Conservation (phyloP, 2,329 filamentous ascomycete genomes). For the Colletotrichum navitas region DNA sequence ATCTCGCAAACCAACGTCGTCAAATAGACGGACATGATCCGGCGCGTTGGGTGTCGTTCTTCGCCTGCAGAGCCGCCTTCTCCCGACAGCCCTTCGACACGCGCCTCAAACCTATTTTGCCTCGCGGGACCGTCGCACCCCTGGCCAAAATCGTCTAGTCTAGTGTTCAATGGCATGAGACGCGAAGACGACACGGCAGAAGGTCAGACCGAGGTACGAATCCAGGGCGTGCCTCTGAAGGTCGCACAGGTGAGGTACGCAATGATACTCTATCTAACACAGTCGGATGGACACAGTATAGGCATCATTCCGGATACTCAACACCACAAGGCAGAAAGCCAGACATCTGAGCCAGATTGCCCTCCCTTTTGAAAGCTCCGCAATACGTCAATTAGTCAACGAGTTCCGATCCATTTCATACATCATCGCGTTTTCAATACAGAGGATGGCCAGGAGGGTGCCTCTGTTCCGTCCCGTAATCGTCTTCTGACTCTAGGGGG, state of each 20-base stretch:
- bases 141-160: neutral
- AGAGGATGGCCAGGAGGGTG: neutral
- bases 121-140: constrained; percentile 1
- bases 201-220: neutral
- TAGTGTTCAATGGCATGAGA: neutral
- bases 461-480: neutral
- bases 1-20: neutral
- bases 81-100: constrained; percentile 18
- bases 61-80: constrained; percentile 33
- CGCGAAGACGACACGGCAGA: neutral
- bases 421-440: neutral
- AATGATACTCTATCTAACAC: no score
- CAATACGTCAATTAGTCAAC: neutral
- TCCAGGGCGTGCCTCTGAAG: no score
- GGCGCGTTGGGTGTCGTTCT: constrained; percentile 3
- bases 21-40: neutral
- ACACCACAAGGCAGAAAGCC: neutral
- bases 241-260: no score
- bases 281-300: no score
- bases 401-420: neutral
- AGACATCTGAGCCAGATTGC: neutral
- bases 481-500: neutral
- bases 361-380: neutral
- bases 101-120: constrained; percentile 15
- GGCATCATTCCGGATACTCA: no score